A percentile compares a stretch with the other conserved stretches of the same genome.
Evolutionary conservation across 306 rosid genomes (phyloP).

Genomic region (Canavalia ensiformis): DNA sequence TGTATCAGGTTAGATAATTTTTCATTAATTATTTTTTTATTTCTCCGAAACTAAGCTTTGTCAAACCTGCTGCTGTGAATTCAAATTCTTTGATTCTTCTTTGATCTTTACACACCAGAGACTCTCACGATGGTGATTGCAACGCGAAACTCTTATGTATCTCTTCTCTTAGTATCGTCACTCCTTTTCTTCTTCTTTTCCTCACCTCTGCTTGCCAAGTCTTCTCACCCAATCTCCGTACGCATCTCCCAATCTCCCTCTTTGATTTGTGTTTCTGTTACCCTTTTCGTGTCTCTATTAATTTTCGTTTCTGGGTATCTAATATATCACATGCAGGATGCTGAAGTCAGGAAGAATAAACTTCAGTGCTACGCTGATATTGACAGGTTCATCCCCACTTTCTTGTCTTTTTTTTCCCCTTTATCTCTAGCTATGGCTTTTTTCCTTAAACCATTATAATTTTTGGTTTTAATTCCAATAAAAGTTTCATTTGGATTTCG

Average conservation of each 20-base stretch:
- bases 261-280: neutral
- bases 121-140: slow-evolving; percentile 26
- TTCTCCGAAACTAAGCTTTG: no score
- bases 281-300: neutral
- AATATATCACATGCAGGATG: slow-evolving; percentile 59
- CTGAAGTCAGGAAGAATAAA: slow-evolving; percentile 76
- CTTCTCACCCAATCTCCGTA: slow-evolving; percentile 78
- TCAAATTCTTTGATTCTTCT: neutral
- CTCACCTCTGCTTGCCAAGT: slow-evolving; percentile 65
- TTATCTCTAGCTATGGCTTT: no score
- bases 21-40: no score
- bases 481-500: no score
- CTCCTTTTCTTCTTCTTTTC: slow-evolving; percentile 44
- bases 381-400: slow-evolving; percentile 61
- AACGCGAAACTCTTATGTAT: slow-evolving; percentile 19
- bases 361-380: slow-evolving; percentile 86
- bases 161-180: slow-evolving; percentile 45
- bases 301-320: slow-evolving; percentile 19
- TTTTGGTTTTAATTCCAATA: no score
- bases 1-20: no score
- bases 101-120: neutral
- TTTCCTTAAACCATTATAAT: no score
- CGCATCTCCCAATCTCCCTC: slow-evolving; percentile 11
- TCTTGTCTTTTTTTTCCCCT: neutral
- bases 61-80: neutral